Conservation (phyloP, 2,329 filamentous ascomycete species). For the Capronia epimyces region DNA sequence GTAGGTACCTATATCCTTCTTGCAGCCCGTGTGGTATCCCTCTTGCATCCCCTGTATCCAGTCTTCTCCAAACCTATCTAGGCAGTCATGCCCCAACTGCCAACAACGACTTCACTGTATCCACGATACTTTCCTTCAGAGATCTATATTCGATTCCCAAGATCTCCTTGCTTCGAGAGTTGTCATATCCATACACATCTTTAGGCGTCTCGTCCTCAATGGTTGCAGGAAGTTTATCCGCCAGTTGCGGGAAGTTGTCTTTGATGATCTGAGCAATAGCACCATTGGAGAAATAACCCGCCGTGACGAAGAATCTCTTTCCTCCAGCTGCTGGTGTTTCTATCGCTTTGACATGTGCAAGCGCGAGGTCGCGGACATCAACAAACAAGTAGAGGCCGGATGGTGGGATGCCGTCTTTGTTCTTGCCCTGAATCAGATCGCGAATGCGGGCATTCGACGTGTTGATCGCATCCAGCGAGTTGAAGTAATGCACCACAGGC, state of each 20-base stretch:
- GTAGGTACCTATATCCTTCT: too few species aligned
- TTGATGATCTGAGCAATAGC: constrained; percentile 40
- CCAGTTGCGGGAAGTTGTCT: constrained; percentile 41
- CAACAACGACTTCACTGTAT: constrained; percentile 54
- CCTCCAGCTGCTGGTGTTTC: constrained; percentile 43
- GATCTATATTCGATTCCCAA: constrained; percentile 39
- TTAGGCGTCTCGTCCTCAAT: constrained; percentile 54
- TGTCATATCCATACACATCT: constrained; percentile 44
- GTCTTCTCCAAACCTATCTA: too few species aligned
- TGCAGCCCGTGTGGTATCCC: too few species aligned
- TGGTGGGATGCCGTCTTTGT: constrained; percentile 21
- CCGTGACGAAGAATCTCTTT: constrained; percentile 43
- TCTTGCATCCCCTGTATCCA: too few species aligned
- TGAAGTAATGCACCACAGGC: constrained; percentile 59
- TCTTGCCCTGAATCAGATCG: constrained; percentile 36
- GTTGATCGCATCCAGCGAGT: constrained; percentile 60
- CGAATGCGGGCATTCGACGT: constrained; percentile 65
- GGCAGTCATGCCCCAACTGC: constrained; percentile 43
- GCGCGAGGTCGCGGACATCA: constrained; percentile 45
- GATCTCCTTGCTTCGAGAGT: constrained; percentile 38
- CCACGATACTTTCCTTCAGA: constrained; percentile 37
- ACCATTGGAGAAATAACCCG: constrained; percentile 41
- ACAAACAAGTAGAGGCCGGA: constrained; percentile 58
- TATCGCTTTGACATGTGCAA: constrained; percentile 45
- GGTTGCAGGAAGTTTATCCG: constrained; percentile 39